These are phyloP conservation scores for Sporothrix pseudoabietina DNA, from an alignment of 2,329 filamentous ascomycete genomes.

Conservation along the genomic window DNA sequence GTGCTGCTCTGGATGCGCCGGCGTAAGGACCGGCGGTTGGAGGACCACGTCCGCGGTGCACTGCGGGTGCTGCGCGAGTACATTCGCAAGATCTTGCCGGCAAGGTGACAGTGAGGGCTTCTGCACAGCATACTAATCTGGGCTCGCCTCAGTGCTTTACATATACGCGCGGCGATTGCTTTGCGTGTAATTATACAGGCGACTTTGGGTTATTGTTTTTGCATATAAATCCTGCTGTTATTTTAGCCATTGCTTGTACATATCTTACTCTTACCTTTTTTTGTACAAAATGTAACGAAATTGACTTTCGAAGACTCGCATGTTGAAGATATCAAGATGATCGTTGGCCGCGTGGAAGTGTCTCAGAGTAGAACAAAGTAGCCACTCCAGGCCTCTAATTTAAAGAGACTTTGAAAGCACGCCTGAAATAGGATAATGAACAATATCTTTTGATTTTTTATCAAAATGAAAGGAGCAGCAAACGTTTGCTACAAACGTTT, in stretches of 20 bases:
- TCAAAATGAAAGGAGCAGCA: no score
- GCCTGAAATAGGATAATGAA: neutral
- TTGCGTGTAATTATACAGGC: neutral
- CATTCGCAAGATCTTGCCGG: slow-evolving; percentile 59
- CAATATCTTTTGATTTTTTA: neutral
- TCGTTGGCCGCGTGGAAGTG: neutral
- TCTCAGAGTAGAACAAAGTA: neutral
- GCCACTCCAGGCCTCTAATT: neutral
- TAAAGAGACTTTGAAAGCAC: neutral
- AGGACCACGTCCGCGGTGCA: slow-evolving; percentile 71
- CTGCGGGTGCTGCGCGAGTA: slow-evolving; percentile 62
- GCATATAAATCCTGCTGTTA: slow-evolving; percentile 1
- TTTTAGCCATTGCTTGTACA: slow-evolving; percentile 7
- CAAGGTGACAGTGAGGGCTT: slow-evolving; percentile 48
- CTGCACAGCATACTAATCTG: neutral
- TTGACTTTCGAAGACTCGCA: neutral
- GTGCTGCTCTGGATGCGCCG: slow-evolving; percentile 72
- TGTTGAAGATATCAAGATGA: neutral
- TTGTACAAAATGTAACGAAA: slow-evolving; percentile 20
- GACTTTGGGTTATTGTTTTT: neutral
- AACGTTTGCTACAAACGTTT: no score
- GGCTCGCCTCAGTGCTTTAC: neutral
- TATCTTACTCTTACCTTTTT: neutral
- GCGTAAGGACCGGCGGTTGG: slow-evolving; percentile 69
- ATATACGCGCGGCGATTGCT: neutral